Evolutionary conservation across 2,329 filamentous ascomycete genomes (phyloP).

Genomic region (Cylindrodendrum hubeiense): DNA sequence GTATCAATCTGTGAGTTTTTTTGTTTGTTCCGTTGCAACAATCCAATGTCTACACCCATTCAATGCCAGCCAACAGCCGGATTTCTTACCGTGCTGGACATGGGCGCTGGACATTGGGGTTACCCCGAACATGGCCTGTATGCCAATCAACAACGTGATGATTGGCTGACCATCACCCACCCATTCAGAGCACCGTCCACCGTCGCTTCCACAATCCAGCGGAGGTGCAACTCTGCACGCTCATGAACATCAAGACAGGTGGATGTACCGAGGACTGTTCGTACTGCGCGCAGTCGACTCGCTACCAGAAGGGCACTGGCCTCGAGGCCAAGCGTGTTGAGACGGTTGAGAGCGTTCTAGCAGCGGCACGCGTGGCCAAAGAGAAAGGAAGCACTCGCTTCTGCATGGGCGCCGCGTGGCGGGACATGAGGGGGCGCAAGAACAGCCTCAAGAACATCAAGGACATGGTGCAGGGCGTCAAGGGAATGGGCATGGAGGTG

Average conservation of each 20-base stretch:
- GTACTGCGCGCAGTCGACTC: constrained; percentile 91
- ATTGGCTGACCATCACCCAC: constrained; percentile 31
- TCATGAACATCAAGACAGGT: constrained; percentile 97
- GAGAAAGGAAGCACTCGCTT: constrained; percentile 90
- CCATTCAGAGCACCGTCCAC: constrained; percentile 77
- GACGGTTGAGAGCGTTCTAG: constrained; percentile 83
- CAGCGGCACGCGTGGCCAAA: constrained; percentile 81
- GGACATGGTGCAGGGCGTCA: constrained; percentile 86
- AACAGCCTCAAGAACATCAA: constrained; percentile 86
- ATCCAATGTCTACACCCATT: background rate
- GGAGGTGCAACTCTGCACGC: constrained; percentile 90
- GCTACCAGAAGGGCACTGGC: constrained; percentile 81
- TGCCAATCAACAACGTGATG: constrained; percentile 10
- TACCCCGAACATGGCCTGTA: constrained; percentile 19
- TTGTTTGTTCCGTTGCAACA: background rate
- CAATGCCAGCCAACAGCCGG: constrained; percentile 4
- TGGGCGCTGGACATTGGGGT: background rate
- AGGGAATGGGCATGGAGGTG: constrained; percentile 86
- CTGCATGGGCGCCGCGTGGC: constrained; percentile 96
- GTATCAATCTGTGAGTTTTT: constrained; percentile 74
- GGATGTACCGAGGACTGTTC: constrained; percentile 94
- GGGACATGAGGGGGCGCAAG: constrained; percentile 93
- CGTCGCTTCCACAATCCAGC: constrained; percentile 87
- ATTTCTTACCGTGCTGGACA: background rate
- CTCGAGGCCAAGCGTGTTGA: constrained; percentile 85